Evolutionary conservation across 1,139 yeast genomes (phyloP).

Genomic region (Scheffersomyces segobiensis): DNA sequence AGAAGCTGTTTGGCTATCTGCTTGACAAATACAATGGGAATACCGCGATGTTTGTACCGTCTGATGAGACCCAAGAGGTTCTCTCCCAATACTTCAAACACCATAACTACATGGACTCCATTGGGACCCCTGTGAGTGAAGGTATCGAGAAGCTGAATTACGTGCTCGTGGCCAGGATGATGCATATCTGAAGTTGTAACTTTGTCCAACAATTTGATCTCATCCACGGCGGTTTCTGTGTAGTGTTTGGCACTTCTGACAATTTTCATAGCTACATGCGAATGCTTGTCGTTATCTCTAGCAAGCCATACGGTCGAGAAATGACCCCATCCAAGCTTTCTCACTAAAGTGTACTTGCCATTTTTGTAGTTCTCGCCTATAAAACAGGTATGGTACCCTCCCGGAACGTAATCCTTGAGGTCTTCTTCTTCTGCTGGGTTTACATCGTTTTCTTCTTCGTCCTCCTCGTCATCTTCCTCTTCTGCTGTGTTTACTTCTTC

Average conservation of each 20-base stretch:
- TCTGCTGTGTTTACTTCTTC: neutral
- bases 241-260: conserved; percentile 41
- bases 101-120: conserved; percentile 46
- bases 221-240: conserved; percentile 46
- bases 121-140: conserved; percentile 44
- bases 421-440: conserved; percentile 44
- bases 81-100: conserved; percentile 45
- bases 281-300: conserved; percentile 32
- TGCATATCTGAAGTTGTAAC: conserved; percentile 27
- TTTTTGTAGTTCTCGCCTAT: conserved; percentile 41
- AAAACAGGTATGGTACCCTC: conserved; percentile 45
- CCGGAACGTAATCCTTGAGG: conserved; percentile 36
- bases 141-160: conserved; percentile 42
- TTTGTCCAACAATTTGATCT: conserved; percentile 36
- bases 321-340: conserved; percentile 53
- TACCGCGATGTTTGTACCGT: conserved; percentile 39
- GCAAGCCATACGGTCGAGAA: conserved; percentile 55
- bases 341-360: conserved; percentile 33
- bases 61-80: conserved; percentile 40
- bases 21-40: conserved; percentile 38
- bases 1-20: conserved; percentile 41
- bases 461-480: conserved; percentile 24
- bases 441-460: conserved; percentile 33
- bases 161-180: conserved; percentile 41
- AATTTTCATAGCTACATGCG: conserved; percentile 45